Evolutionary conservation across 176 grass and related monocot species (phyloP), one percentile per base, ranked within the genome.

Genomic region (Otatea glauca): DNA sequence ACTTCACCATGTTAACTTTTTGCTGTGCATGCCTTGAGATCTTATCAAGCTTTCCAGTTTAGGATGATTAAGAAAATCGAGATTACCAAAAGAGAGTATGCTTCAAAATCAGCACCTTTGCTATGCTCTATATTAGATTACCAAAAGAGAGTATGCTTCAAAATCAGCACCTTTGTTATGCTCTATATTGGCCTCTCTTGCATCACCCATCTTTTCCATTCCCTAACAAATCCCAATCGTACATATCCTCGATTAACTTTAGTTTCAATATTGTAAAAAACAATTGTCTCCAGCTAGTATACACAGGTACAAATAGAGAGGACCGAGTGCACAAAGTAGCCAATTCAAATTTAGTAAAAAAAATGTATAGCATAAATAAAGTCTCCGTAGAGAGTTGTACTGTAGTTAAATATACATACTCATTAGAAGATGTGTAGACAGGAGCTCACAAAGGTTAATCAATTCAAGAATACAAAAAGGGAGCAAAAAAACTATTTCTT

Each of bases 141-240:
- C 69, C 60, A 83, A 84, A 79, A 48, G 32, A 73, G 70, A 87
- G 54, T 80, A 42, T 90, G 89, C 64, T 77, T 84, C 54, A 78
- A 85, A 84, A 58, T 34, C 29, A 88, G 82, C 74, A 88, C 78
- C 83, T 86, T 85, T 70, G 63, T 39, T 56, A 76, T 86, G 70
- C 42, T 41, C 67, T 92, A 90, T 55, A 50, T 48, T 78, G 72
- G 76, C 88, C 77, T 90, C 70, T 72, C 71, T 78, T 64, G 88
- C 81, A 92, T 88, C 91, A 92, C 88, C 91, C 91, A 90, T 92
- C 91, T 82, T 92, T 90, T 81, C 91, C 91, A 27, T 88, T 92
- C 29, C 91, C 88, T 90, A 92, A 78, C 72, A 92, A 92, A 88
- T 81, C 88, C 88, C 88, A 90, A 82, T 61, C 41, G 4, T 70